Conservation (phyloP, 2,329 filamentous ascomycete species). For the Botrytis tulipae region DNA sequence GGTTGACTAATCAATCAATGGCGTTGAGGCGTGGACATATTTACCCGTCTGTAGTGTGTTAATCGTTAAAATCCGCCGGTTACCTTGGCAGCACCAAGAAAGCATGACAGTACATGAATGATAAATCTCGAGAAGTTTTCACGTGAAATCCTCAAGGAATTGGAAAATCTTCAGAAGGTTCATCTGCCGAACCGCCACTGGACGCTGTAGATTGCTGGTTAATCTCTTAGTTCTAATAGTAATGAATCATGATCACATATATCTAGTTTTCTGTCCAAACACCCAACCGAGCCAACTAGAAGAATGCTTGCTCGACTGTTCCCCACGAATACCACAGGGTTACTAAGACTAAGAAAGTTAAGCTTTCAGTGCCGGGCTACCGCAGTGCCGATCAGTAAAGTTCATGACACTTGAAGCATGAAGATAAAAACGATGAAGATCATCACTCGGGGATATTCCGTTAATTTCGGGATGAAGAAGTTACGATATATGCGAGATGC, state of each 20-base stretch:
- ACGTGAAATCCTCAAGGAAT: neutral
- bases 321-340: neutral
- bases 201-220: neutral
- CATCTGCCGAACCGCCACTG: neutral
- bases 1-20: neutral
- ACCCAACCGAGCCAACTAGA: too few species aligned
- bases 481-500: neutral
- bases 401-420: neutral
- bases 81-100: neutral
- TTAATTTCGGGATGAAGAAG: neutral
- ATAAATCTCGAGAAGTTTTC: neutral
- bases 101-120: neutral
- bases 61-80: neutral
- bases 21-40: neutral
- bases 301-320: neutral
- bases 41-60: neutral
- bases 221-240: neutral
- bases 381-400: neutral
- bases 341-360: neutral
- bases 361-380: slow-evolving; percentile 11
- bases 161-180: neutral
- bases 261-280: neutral
- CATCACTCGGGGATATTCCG: slow-evolving; percentile 2
- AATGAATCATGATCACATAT: neutral
- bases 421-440: neutral